Conservation (phyloP, 192 early-diverging fungal genomes). For the Coemansia sp. region DNA sequence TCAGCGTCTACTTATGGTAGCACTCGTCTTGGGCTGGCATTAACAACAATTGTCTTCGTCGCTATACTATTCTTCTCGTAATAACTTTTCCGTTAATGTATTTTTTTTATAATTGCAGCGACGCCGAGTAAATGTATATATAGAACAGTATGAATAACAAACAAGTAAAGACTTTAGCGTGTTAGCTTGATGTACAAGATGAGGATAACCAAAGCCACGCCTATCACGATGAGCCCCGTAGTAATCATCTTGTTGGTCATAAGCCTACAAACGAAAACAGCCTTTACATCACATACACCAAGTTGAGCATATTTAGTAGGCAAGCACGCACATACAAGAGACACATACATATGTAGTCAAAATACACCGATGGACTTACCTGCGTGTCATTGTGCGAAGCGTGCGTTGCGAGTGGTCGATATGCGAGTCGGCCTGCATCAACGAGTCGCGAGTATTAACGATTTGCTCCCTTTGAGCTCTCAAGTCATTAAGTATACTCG, state of each 20-base stretch:
- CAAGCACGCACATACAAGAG: slow-evolving; percentile 14
- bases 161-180: slow-evolving; percentile 20
- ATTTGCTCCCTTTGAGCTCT: slow-evolving; percentile 92
- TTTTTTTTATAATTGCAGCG: not conserved
- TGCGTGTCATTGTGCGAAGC: slow-evolving; percentile 73
- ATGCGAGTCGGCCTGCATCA: slow-evolving; percentile 77
- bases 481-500: slow-evolving; percentile 79
- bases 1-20: not conserved
- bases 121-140: slow-evolving; percentile 3
- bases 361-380: slow-evolving; percentile 52
- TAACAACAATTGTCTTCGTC: not conserved
- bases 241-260: slow-evolving; percentile 88
- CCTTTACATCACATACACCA: not conserved
- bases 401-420: slow-evolving; percentile 69
- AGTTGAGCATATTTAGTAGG: not conserved
- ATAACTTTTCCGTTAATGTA: not conserved
- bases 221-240: slow-evolving; percentile 78
- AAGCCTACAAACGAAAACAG: slow-evolving; percentile 61
- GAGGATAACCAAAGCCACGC: slow-evolving; percentile 80
- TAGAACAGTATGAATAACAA: not conserved
- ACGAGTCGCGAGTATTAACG: slow-evolving; percentile 79
- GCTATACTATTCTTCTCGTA: not conserved
- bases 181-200: slow-evolving; percentile 82
- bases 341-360: not conserved
- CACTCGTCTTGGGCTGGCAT: not conserved